phyloP scores from a whole-genome alignment of 2,329 filamentous ascomycete species.

The Aureobasidium sp. region DNA sequence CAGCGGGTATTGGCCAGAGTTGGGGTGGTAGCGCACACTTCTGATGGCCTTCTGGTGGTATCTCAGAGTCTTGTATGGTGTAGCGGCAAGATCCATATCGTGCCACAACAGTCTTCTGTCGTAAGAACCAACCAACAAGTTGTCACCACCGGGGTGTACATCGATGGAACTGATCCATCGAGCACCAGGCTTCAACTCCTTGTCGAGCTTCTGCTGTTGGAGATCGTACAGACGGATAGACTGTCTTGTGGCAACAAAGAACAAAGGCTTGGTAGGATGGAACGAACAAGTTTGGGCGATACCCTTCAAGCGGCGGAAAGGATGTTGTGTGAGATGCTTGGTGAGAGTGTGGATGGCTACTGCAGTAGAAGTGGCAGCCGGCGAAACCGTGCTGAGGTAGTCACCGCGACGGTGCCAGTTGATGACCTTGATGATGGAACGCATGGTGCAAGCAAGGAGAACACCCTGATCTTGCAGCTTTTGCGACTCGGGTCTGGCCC shows the following conservation, averaged over 20 bases:
- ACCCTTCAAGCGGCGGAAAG: constrained; percentile 69
- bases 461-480: constrained; percentile 71
- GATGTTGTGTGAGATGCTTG: constrained; percentile 89
- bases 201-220: constrained; percentile 81
- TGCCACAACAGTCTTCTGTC: constrained; percentile 93
- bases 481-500: constrained; percentile 64
- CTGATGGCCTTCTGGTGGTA: constrained; percentile 92
- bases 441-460: constrained; percentile 70
- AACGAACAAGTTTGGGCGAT: constrained; percentile 87
- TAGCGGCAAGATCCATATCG: constrained; percentile 81
- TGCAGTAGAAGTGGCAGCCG: constrained; percentile 61
- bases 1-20: constrained; percentile 57
- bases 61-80: constrained; percentile 91
- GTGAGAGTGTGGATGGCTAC: constrained; percentile 92
- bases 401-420: constrained; percentile 92
- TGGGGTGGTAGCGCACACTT: constrained; percentile 74
- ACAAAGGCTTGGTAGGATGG: constrained; percentile 84
- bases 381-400: constrained; percentile 87
- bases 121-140: constrained; percentile 89
- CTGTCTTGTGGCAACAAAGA: constrained; percentile 94
- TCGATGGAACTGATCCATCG: constrained; percentile 93
- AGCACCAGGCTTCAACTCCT: constrained; percentile 86
- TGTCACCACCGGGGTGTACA: constrained; percentile 86
- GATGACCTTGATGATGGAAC: constrained; percentile 63
- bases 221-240: constrained; percentile 91